Evolutionary conservation across 2,329 filamentous ascomycete genomes (phyloP), one percentile per base, ranked within the genome.

Genomic region (Shiraia bambusicola): DNA sequence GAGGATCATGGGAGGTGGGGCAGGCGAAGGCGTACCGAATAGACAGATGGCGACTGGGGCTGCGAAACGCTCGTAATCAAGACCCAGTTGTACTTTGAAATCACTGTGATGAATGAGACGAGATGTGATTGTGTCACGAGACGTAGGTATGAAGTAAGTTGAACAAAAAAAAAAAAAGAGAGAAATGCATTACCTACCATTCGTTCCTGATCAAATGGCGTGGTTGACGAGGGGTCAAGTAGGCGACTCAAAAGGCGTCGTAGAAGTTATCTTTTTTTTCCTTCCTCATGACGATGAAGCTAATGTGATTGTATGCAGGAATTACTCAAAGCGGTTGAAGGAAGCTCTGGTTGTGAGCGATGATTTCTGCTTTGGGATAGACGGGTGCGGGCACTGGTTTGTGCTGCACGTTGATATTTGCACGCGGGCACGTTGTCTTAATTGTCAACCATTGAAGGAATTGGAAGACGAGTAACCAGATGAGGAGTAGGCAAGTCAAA

Each of bases 261-360:
- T n/a, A n/a, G 19, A 22, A 5, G 19, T 22, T 22, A 22, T 22
- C 8, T 22, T 22, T 22, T 22, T 22, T 22, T 22, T 22, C 19
- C 26, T 26, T 16, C 26, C 22, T 16, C 24, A 36, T 45, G 44
- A 33, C 40, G 39, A 47, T 37, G 45, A 45, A 50, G 33, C 39
- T 50, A 42, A 42, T 54, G 51, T 59, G 48, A 54, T 51, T 42
- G 34, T 35, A 44, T 47, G 51, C 49, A 45, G 44, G 36, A 45
- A 17, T 19, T 35, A 16, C 47, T 42, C 36, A 34, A 36, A 39
- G 25, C 25, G 30, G 41, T 37, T n/a, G 35, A 39, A 43, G 47
- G 37, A 28, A 33, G 36, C 22, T 33, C 38, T 45, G 22, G 37
- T 34, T 35, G 43, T 34, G 35, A 52, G 45, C 48, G 37, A 43